These are phyloP conservation scores for Ganoderma lingzhi DNA, from an alignment of 1,284 basidiomycete genomes.

Conservation along the genomic window DNA sequence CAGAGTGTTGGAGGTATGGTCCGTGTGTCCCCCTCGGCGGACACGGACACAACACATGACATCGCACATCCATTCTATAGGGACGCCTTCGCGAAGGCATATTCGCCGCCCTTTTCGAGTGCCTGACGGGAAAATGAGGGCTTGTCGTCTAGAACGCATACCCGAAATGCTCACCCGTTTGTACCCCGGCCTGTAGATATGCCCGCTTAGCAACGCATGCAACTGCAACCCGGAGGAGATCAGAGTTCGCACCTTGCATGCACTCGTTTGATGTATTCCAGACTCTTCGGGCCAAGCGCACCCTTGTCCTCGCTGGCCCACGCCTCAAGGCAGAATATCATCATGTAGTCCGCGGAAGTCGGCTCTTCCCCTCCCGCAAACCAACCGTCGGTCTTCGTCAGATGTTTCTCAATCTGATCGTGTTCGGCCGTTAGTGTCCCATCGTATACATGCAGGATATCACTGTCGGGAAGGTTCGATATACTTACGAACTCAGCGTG, in stretches of 20 bases:
- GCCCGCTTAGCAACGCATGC: constrained; percentile 13
- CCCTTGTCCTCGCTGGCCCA: constrained; percentile 27
- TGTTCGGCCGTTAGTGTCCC: neutral
- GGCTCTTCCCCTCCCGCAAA: constrained; percentile 49
- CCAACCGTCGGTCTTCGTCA: constrained; percentile 41
- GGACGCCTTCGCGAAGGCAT: constrained; percentile 38
- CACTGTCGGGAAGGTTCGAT: neutral
- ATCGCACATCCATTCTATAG: constrained; percentile 10
- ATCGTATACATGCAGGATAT: neutral
- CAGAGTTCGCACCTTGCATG: constrained; percentile 39
- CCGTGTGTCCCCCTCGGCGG: neutral
- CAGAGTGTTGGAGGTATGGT: neutral
- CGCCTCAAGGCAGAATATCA: constrained; percentile 46
- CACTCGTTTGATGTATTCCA: constrained; percentile 41
- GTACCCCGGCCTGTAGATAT: constrained; percentile 44
- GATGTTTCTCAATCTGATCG: constrained; percentile 38
- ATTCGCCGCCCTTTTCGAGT: constrained; percentile 46
- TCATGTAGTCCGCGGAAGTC: constrained; percentile 50
- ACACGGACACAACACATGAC: constrained; percentile 1
- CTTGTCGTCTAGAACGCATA: neutral
- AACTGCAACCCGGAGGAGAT: neutral
- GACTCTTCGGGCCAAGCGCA: constrained; percentile 38
- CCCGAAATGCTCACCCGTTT: constrained; percentile 40
- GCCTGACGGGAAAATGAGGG: constrained; percentile 33
- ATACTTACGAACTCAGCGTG: constrained; percentile 38